These are phyloP conservation scores for Ilex paraguariensis DNA, from an alignment of 305 asterid genomes.

Conservation along the genomic window DNA sequence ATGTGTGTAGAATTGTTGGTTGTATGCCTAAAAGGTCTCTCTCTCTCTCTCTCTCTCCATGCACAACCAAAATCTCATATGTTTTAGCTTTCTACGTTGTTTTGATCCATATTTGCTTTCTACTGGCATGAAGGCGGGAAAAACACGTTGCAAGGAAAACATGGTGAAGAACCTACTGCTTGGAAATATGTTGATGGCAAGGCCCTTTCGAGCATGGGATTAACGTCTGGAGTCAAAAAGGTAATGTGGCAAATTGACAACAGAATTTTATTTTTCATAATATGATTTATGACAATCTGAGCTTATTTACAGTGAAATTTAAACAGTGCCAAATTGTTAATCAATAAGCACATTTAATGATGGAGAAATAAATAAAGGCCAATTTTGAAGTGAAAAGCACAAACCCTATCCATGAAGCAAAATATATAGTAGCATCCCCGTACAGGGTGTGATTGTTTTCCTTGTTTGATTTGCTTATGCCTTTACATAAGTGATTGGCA, in stretches of 20 bases:
- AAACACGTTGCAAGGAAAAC: constrained; percentile 26
- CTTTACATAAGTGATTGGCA: too few species aligned
- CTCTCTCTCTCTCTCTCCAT: constrained; percentile 10
- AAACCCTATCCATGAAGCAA: too few species aligned
- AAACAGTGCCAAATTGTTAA: not conserved
- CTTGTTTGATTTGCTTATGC: too few species aligned
- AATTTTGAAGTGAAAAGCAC: too few species aligned
- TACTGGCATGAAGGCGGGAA: constrained; percentile 45
- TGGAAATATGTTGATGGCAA: constrained; percentile 71
- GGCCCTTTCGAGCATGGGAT: constrained; percentile 72
- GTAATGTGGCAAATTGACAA: constrained; percentile 28
- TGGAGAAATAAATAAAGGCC: too few species aligned
- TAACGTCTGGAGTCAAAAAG: constrained; percentile 96
- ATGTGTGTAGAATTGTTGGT: constrained; percentile 75
- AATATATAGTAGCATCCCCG: too few species aligned
- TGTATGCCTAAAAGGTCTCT: constrained; percentile 51
- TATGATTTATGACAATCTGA: not conserved
- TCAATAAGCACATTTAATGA: too few species aligned
- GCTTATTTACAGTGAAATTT: not conserved
- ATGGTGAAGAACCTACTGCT: constrained; percentile 23
- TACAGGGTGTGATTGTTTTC: too few species aligned
- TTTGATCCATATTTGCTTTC: constrained; percentile 18
- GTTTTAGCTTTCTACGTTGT: constrained; percentile 7
- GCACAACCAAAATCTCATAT: constrained; percentile 2
- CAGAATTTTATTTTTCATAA: not conserved